Conservation (phyloP, 2,329 filamentous ascomycete species). For the Cytospora schulzeri region DNA sequence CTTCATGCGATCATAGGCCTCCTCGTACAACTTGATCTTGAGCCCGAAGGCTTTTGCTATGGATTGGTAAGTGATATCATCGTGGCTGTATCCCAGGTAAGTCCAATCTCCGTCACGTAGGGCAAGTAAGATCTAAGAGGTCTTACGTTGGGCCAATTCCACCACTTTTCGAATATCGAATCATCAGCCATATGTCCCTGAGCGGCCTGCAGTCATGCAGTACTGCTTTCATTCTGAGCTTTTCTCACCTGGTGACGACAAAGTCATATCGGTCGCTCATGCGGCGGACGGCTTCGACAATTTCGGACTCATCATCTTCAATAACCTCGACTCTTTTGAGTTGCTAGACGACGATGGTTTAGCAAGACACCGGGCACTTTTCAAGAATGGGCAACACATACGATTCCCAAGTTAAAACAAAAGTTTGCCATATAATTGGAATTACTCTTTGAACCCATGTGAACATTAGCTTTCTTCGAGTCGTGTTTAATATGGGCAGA, state of each 20-base stretch:
- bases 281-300: conserved; percentile 80
- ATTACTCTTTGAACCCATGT: conserved; percentile 54
- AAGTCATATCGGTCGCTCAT: conserved; percentile 93
- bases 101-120: background rate
- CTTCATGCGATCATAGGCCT: conserved; percentile 82
- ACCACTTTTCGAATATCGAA: conserved; percentile 54
- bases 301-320: conserved; percentile 87
- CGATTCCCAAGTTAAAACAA: conserved; percentile 64
- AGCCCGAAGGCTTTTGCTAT: conserved; percentile 88
- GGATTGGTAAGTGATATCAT: conserved; percentile 95
- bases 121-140: background rate
- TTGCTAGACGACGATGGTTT: conserved; percentile 45
- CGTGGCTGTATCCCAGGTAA: conserved; percentile 62
- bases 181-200: conserved; percentile 13
- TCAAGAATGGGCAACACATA: conserved; percentile 37
- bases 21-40: conserved; percentile 74
- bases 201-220: background rate
- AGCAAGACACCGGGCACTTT: background rate
- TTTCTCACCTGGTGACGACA: conserved; percentile 74
- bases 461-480: background rate
- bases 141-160: conserved; percentile 92
- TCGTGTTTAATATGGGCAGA: background rate
- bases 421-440: conserved; percentile 66
- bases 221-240: background rate
- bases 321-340: conserved; percentile 91